Evolutionary conservation across 768 basidiomycete genomes (phyloP), one percentile per base, ranked within the genome.

Genomic region (Tephrocybe sp.): DNA sequence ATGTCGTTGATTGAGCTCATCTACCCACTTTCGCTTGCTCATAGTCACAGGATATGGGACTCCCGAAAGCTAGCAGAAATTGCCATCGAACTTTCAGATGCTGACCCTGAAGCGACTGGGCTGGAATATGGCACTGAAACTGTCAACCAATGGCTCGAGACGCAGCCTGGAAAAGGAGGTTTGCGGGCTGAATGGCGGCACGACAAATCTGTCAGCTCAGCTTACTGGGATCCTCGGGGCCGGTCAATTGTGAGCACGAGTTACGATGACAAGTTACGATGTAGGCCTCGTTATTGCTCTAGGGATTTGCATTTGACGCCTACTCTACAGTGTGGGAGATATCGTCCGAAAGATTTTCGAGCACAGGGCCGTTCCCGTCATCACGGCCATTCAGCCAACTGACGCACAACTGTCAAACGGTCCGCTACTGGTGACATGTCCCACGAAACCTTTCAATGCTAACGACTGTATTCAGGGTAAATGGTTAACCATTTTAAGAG

Each of bases 151-250:
- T 85, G 79, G 45, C 57, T 77, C 3, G 66, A 74, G 4, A 78
- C 85, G 7, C 74, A 75, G 54, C 65, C 68, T 26, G 88, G 86
- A 7, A 71, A 73, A 39, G 76, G 80, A 0, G 68, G 71, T 17
- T 67, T 90, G 24, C 82, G 87, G 4, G 86, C 74, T 2, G 82
- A 86, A 59, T 86, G 79, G 75, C 65, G 64, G 12, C 91, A 93
- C 61, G 77, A 80, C 50, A 88, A 89, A 64, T 87, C 88, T 14
- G 88, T 83, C 39, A 92, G 85, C 55, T 84, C 91, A 14, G 91
- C 88, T 0, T 92, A 86, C 58, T 93, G 91, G 91, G 90, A 93
- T 65, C 81, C 90, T 2, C 74, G 85, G 50, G 91, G 91, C 3
- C 79, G 87, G 23, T 75, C 80, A 45, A 84, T 93, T 53, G 84